Conservation (phyloP, 208 protist species). For the Acanthamoeba triangularis region DNA sequence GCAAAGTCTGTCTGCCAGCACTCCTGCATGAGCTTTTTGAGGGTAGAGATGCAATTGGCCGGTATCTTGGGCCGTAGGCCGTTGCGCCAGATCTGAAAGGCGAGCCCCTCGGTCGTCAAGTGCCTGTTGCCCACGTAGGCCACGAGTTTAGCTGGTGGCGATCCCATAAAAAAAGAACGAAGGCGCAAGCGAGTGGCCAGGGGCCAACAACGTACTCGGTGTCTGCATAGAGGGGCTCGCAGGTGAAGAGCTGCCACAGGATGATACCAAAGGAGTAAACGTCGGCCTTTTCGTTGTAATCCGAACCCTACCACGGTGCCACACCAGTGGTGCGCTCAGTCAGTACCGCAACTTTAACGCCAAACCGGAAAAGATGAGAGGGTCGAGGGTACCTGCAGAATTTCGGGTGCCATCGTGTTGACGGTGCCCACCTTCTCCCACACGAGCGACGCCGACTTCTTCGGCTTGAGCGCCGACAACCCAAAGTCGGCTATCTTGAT, state of each 20-base stretch:
- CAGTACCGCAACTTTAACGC: not conserved
- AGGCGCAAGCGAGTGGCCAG: not conserved
- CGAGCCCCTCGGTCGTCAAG: slow-evolving; percentile 15
- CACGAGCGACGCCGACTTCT: slow-evolving; percentile 50
- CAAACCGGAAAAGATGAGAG: no score
- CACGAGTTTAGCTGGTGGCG: not conserved
- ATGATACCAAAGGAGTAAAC: slow-evolving; percentile 61
- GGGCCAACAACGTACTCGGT: not conserved
- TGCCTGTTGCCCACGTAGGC: not conserved
- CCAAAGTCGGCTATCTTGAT: slow-evolving; percentile 75
- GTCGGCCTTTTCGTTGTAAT: slow-evolving; percentile 73
- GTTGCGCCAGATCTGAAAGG: slow-evolving; percentile 65
- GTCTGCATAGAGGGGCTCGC: slow-evolving; percentile 27
- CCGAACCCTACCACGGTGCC: not conserved
- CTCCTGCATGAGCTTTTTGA: slow-evolving; percentile 62
- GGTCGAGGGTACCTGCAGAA: not conserved
- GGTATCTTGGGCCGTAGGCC: slow-evolving; percentile 61
- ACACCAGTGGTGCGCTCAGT: not conserved
- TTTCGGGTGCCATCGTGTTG: slow-evolving; percentile 57
- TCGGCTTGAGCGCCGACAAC: slow-evolving; percentile 67
- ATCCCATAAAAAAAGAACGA: not conserved
- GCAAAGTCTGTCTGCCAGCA: slow-evolving; percentile 66
- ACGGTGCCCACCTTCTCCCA: slow-evolving; percentile 73
- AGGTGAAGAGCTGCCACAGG: slow-evolving; percentile 62
- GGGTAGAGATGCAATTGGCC: slow-evolving; percentile 21